Percentiles rank a stretch among this genome's conserved stretches.
Conservation (phyloP, 169 alveolate species). For the Cryptosporidium viatorum region DNA sequence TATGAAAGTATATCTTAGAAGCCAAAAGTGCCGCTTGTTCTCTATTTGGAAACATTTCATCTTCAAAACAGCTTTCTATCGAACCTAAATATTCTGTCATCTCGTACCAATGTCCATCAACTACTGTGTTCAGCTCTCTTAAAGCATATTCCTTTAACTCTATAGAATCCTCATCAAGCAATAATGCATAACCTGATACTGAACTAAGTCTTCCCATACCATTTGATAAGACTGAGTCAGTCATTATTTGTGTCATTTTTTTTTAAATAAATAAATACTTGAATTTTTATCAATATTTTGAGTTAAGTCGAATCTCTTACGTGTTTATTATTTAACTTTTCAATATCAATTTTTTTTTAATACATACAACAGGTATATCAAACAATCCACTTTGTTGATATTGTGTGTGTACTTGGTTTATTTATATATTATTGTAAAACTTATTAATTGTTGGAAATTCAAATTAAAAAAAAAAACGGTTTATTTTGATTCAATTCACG, state of each 20-base stretch:
- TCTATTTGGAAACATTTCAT: constrained; percentile 81
- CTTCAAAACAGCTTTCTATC: constrained; percentile 84
- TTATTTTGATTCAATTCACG: neutral
- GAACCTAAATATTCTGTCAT: constrained; percentile 83
- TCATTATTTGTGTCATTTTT: constrained; percentile 11
- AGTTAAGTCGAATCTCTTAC: neutral
- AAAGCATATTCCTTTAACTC: constrained; percentile 83
- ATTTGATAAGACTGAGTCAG: constrained; percentile 30
- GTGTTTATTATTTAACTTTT: too few relatives aligned
- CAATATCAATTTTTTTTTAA: too few relatives aligned
- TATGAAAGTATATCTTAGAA: constrained; percentile 93
- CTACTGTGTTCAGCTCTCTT: constrained; percentile 82
- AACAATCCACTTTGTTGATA: neutral
- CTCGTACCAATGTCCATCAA: constrained; percentile 87
- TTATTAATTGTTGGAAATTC: neutral
- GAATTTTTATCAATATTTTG: neutral
- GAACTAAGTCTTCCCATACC: constrained; percentile 77
- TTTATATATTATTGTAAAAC: neutral
- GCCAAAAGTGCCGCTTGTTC: constrained; percentile 94
- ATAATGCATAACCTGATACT: constrained; percentile 82
- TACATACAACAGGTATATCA: neutral
- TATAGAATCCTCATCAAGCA: constrained; percentile 82
- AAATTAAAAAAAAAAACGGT: neutral
- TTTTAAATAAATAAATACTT: neutral
- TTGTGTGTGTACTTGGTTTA: neutral